A percentile compares a stretch with the other conserved stretches of the same genome.
phyloP scores from a whole-genome alignment of 2,329 filamentous ascomycete genomes.

The Neofusicoccum sp. region DNA sequence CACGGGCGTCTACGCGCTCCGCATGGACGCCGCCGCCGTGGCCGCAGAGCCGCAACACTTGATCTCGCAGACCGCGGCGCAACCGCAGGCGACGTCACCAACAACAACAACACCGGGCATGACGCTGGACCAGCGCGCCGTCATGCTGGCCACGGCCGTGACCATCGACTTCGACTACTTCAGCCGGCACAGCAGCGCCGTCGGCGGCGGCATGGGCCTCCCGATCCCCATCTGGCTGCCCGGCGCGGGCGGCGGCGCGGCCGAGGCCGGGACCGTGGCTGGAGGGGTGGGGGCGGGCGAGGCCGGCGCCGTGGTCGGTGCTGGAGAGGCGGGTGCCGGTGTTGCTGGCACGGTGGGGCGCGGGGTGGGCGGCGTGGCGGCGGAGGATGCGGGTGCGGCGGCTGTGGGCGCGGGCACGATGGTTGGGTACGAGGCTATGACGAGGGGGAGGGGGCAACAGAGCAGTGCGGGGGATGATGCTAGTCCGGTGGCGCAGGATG shows the following conservation, averaged over 20 bases:
- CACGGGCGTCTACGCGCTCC: slow-evolving; percentile 62
- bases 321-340: slow-evolving; percentile 37
- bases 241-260: slow-evolving; percentile 34
- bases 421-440: slow-evolving; percentile 64
- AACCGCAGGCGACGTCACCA: not conserved
- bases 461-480: slow-evolving; percentile 28
- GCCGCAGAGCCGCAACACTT: not conserved
- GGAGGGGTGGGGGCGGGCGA: too few relatives aligned
- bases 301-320: slow-evolving; percentile 39
- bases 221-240: slow-evolving; percentile 54
- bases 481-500: slow-evolving; percentile 31
- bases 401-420: slow-evolving; percentile 54
- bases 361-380: slow-evolving; percentile 45
- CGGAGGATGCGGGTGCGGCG: slow-evolving; percentile 38
- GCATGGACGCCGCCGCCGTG: slow-evolving; percentile 58
- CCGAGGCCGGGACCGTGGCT: slow-evolving; percentile 29
- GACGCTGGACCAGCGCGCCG: slow-evolving; percentile 64
- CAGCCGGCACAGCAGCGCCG: slow-evolving; percentile 56
- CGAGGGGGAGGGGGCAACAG: slow-evolving; percentile 44
- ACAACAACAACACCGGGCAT: slow-evolving; percentile 46
- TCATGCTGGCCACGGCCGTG: slow-evolving; percentile 66
- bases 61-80: not conserved
- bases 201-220: slow-evolving; percentile 40
- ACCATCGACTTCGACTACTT: slow-evolving; percentile 68
- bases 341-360: slow-evolving; percentile 44